Conservation (phyloP, 176 grass and related monocot species). For the Bolboschoenus planiculmis region DNA sequence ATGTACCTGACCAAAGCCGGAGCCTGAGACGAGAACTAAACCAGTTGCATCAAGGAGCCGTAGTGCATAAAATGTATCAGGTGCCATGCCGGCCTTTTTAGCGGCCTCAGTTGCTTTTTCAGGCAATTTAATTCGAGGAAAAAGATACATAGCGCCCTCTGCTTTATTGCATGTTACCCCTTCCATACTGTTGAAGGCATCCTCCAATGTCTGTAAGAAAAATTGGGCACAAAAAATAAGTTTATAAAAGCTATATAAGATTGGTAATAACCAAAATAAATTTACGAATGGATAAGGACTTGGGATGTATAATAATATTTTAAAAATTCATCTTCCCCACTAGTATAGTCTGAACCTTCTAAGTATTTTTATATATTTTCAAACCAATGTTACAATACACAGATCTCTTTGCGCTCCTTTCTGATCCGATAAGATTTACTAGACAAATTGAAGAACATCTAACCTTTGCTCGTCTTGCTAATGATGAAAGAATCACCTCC, state of each 20-base stretch:
- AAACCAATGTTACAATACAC: neutral
- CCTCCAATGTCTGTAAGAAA: conserved; percentile 36
- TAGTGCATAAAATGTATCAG: conserved; percentile 47
- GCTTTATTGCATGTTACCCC: conserved; percentile 52
- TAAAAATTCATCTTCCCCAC: too few relatives aligned
- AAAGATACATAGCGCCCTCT: conserved; percentile 65
- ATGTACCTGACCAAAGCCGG: conserved; percentile 56
- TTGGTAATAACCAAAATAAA: too few relatives aligned
- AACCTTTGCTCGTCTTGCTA: conserved; percentile 49
- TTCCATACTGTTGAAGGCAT: conserved; percentile 58
- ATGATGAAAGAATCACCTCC: conserved; percentile 37
- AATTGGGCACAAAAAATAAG: too few relatives aligned
- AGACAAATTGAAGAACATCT: neutral
- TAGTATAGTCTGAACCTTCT: neutral
- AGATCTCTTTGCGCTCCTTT: neutral
- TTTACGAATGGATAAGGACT: too few relatives aligned
- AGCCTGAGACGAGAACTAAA: conserved; percentile 56
- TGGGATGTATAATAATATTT: too few relatives aligned
- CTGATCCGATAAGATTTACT: neutral
- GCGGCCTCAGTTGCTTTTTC: conserved; percentile 42
- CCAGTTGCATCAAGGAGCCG: conserved; percentile 47
- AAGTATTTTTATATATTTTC: neutral
- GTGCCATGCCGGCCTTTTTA: conserved; percentile 11
- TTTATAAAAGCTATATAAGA: neutral
- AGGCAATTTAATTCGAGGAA: conserved; percentile 56